Percentiles rank a stretch among this genome's conserved stretches.
phyloP scores from a whole-genome alignment of 371 early-diverging fungal genomes.

The Rhizopus arrhizus region DNA sequence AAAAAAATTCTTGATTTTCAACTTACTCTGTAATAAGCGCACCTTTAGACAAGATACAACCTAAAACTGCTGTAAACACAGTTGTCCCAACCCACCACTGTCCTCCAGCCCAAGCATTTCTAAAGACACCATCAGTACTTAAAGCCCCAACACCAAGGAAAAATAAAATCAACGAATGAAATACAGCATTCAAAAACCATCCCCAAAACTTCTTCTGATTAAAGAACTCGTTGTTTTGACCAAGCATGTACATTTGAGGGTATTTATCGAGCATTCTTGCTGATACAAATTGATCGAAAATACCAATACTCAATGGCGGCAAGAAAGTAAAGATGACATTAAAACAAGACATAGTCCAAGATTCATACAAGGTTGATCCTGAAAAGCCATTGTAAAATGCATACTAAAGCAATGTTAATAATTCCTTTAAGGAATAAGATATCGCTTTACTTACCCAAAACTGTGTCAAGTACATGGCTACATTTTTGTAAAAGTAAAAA shows the following conservation, averaged over 20 bases:
- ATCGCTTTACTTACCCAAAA: constrained; percentile 75
- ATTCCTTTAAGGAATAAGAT: constrained; percentile 3
- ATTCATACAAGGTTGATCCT: constrained; percentile 91
- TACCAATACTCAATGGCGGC: constrained; percentile 88
- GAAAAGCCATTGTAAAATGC: constrained; percentile 90
- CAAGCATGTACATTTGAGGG: constrained; percentile 95
- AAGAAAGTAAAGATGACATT: constrained; percentile 90
- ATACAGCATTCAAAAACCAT: constrained; percentile 92
- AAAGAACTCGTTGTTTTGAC: constrained; percentile 89
- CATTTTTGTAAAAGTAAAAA: constrained; percentile 96
- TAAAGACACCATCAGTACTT: constrained; percentile 61
- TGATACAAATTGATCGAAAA: constrained; percentile 92
- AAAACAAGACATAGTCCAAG: constrained; percentile 90
- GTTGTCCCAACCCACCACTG: constrained; percentile 82
- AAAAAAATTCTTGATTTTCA: background rate
- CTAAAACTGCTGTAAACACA: constrained; percentile 78
- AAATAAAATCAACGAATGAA: constrained; percentile 82
- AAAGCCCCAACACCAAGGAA: constrained; percentile 66
- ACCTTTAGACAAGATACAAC: constrained; percentile 82
- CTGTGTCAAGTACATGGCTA: constrained; percentile 95
- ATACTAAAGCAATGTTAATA: constrained; percentile 51
- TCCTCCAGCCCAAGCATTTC: constrained; percentile 68
- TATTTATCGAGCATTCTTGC: constrained; percentile 94
- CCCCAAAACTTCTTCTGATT: constrained; percentile 93
- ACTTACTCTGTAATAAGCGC: constrained; percentile 81